Percentiles rank a stretch among this genome's conserved stretches.
phyloP scores from a whole-genome alignment of 2,329 filamentous ascomycete genomes.

The Pyricularia grisea region DNA sequence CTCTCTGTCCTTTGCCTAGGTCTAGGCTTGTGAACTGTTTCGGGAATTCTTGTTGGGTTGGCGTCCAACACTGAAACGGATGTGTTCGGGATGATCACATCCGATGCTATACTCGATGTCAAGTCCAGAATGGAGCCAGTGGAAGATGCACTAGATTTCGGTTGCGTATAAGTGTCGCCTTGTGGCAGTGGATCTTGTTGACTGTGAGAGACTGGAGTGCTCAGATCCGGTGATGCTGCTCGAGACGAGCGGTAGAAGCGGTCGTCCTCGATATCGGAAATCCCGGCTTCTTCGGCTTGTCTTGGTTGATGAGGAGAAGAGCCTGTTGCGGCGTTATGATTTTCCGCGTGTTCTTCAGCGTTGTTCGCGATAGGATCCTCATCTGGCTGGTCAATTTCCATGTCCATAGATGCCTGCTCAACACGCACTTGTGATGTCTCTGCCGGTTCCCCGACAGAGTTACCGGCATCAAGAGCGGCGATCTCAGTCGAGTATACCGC shows the following conservation, averaged over 20 bases:
- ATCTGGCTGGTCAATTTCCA: background rate
- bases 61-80: background rate
- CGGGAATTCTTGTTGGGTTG: conserved; percentile 1
- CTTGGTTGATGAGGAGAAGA: background rate
- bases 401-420: background rate
- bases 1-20: background rate
- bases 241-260: background rate
- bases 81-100: conserved; percentile 3
- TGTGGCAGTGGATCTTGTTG: background rate
- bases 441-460: background rate
- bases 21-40: conserved; percentile 2
- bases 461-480: background rate
- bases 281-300: background rate
- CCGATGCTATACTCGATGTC: background rate
- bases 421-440: background rate
- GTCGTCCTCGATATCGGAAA: background rate
- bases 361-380: background rate
- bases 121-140: background rate
- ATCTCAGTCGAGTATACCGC: conserved; percentile 9
- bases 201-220: background rate
- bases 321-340: no score
- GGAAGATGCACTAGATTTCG: background rate
- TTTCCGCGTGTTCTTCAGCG: background rate
- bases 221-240: background rate
- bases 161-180: background rate